Evolutionary conservation across 1,139 yeast genomes (phyloP), one percentile per base, ranked within the genome.

Genomic region (Nakaseomyces bracarensis): DNA sequence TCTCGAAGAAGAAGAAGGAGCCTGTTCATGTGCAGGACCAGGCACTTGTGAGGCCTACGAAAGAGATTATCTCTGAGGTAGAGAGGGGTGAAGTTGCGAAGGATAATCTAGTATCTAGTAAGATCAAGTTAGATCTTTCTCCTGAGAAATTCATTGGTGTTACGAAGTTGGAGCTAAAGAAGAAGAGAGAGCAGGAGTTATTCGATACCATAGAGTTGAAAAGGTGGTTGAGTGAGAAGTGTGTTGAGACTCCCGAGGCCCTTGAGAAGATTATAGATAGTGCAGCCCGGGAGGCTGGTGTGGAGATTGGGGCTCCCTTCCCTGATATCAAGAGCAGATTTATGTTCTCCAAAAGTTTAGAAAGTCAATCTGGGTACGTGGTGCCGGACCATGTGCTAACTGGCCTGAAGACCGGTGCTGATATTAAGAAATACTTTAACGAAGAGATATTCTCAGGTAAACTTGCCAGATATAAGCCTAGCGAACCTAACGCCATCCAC

Each of bases 401-500:
- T 2, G 65, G 67, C 45, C 56, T 80, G 9, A 70, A 67, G 46
- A 67, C 71, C 11, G 72, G 78, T 18, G 55, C 57, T 2, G 68
- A 65, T 20, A 68, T 84, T 41, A 66, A 67, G 46, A 49, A 60
- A 0, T 76, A 73, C 48, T 69, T 78, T 43, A 52, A 61, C 23
- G 51, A 60, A 8, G 63, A 71, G 37, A 68, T 82, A 8, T 65
- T 72, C 26, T 74, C 75, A 27, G 64, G 67, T 11, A 63, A 60
- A 41, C 64, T 48, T 9, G 48, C 45, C 8, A 51, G 73, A 51
- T 75, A 69, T 64, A 72, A 73, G 52, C 94, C 82, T 61, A 72
- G 80, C 56, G 76, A 77, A 58, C 93, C 95, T 20, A 75, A 82
- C 49, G 91, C 86, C 34, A 75, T 86, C 42, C 75, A 82, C 61